Percentiles rank a stretch among this genome's conserved stretches.
These are phyloP conservation scores for Mangifera indica DNA, from an alignment of 345 rosid species.

Conservation along the genomic window DNA sequence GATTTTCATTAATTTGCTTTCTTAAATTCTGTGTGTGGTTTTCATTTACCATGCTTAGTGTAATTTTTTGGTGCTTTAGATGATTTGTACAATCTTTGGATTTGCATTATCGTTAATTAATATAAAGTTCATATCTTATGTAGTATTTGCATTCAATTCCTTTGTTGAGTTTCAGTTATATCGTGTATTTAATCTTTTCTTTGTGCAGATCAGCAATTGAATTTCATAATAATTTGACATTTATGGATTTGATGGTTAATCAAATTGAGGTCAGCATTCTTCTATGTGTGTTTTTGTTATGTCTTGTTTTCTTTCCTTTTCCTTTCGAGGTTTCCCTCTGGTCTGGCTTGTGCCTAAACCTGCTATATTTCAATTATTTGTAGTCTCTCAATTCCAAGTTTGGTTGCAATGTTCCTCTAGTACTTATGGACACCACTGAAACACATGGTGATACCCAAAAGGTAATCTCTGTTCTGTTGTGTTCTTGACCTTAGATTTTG, in stretches of 20 bases:
- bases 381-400: conserved; percentile 55
- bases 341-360: conserved; percentile 4
- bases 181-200: neutral
- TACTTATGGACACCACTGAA: conserved; percentile 38
- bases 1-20: neutral
- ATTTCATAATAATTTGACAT: conserved; percentile 43
- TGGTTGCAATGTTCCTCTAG: conserved; percentile 47
- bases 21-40: neutral
- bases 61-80: neutral
- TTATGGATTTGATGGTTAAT: conserved; percentile 37
- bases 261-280: conserved; percentile 47
- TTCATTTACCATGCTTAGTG: neutral
- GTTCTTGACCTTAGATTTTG: conserved; percentile 9
- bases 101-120: too few species aligned
- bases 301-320: neutral
- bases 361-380: conserved; percentile 17
- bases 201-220: conserved; percentile 45
- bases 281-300: neutral
- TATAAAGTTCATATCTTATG: too few species aligned
- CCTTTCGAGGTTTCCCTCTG: neutral
- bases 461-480: conserved; percentile 34
- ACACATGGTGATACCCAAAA: conserved; percentile 37
- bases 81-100: neutral
- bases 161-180: conserved; percentile 8
- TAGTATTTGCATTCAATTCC: neutral